Conservation (phyloP, 1,284 basidiomycete species). For the Marasmius oreades region DNA sequence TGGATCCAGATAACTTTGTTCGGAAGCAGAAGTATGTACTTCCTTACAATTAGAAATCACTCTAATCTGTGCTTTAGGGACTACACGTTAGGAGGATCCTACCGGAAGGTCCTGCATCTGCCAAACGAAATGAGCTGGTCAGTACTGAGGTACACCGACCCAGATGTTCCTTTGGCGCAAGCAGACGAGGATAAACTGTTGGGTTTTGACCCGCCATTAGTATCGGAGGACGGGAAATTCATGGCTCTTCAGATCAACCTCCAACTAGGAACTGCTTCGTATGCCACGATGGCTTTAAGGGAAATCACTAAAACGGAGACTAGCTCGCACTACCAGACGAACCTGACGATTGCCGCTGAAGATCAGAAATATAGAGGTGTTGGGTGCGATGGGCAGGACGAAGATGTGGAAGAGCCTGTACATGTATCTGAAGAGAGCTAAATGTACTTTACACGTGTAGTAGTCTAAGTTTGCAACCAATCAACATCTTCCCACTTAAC, state of each 20-base stretch:
- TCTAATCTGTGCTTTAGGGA: constrained; percentile 52
- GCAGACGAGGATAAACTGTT: constrained; percentile 93
- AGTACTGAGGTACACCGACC: constrained; percentile 87
- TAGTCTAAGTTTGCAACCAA: background rate
- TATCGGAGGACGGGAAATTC: constrained; percentile 73
- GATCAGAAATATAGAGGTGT: constrained; percentile 75
- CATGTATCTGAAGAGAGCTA: constrained; percentile 12
- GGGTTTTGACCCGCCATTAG: constrained; percentile 67
- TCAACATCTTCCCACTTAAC: too few species aligned
- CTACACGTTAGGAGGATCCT: constrained; percentile 89
- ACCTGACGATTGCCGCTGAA: constrained; percentile 75
- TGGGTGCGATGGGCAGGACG: constrained; percentile 24
- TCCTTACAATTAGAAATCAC: background rate
- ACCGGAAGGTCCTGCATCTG: constrained; percentile 86
- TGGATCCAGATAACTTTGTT: constrained; percentile 85
- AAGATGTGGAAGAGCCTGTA: constrained; percentile 18
- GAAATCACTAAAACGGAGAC: constrained; percentile 94
- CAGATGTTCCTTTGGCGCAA: constrained; percentile 86
- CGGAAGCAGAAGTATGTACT: constrained; percentile 78
- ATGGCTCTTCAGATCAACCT: constrained; percentile 81
- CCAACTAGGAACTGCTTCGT: constrained; percentile 81
- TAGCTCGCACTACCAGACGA: constrained; percentile 81
- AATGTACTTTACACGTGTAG: background rate
- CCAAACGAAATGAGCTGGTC: constrained; percentile 82
- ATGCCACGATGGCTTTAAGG: constrained; percentile 94